Percentiles rank a stretch among this genome's conserved stretches.
These are phyloP conservation scores for Fusarium dlaminii DNA, from an alignment of 2,329 filamentous ascomycete genomes.

Conservation along the genomic window DNA sequence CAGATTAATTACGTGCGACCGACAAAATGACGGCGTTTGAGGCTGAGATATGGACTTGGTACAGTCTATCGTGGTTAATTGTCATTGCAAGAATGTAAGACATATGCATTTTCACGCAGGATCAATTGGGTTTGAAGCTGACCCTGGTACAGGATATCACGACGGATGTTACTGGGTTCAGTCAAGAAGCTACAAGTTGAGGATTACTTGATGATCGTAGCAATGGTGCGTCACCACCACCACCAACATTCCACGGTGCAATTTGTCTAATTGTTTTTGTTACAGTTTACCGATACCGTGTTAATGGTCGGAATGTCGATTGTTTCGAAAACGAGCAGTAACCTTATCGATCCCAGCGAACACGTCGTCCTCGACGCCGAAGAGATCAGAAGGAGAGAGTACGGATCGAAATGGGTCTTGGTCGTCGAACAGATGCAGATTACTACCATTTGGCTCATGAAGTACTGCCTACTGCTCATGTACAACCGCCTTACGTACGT, in stretches of 20 bases:
- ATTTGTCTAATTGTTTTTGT: not conserved
- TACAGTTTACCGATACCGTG: slow-evolving; percentile 60
- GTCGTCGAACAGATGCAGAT: slow-evolving; percentile 71
- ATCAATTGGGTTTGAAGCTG: not conserved
- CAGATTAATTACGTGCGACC: not conserved
- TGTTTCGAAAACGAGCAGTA: slow-evolving; percentile 64
- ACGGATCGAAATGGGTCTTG: slow-evolving; percentile 70
- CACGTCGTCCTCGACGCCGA: slow-evolving; percentile 55
- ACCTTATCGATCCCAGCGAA: slow-evolving; percentile 64
- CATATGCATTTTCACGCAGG: not conserved
- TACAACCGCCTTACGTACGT: slow-evolving; percentile 64
- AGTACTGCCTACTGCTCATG: slow-evolving; percentile 66
- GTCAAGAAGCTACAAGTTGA: slow-evolving; percentile 62
- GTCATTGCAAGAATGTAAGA: slow-evolving; percentile 54
- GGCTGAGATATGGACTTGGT: slow-evolving; percentile 58
- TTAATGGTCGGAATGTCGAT: slow-evolving; percentile 66
- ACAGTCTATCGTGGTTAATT: slow-evolving; percentile 52
- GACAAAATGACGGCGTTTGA: slow-evolving; percentile 45
- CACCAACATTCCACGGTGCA: not conserved
- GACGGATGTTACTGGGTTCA: slow-evolving; percentile 54
- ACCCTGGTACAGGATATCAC: slow-evolving; percentile 46
- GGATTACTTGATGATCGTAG: slow-evolving; percentile 65
- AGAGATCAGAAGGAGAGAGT: slow-evolving; percentile 53
- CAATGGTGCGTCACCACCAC: slow-evolving; percentile 53
- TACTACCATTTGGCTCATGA: slow-evolving; percentile 65